Base-by-base conservation (phyloP, 2,329 filamentous ascomycete species). In the Ophiostoma fasciatum region DNA sequence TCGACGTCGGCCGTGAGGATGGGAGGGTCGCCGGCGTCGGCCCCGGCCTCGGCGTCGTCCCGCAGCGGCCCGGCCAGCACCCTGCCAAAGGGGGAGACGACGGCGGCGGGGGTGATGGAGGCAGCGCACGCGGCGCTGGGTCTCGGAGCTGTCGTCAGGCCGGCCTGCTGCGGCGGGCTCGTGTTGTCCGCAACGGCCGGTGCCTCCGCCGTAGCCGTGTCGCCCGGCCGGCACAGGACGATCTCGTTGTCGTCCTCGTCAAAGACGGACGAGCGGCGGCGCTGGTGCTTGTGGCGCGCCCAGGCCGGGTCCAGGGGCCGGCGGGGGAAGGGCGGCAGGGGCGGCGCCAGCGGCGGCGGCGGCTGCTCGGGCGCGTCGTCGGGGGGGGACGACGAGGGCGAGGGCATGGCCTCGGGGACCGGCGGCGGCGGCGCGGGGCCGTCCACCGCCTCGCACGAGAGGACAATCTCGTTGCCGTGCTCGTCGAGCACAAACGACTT, bases 1-100 rank as follows among this genome's bases (percentile, higher is more conserved):
- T 94, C 84, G 4, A 87, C 77, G 44, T 90, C 82, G 1, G 72
- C 66, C 23, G 71, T 70, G 35, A 85, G 58, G 21, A 94, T 54
- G n/a, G n/a, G n/a, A n/a, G n/a, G n/a, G n/a, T n/a, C n/a, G n/a
- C n/a, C n/a, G n/a, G n/a, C n/a, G n/a, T n/a, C n/a, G n/a, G n/a
- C n/a, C n/a, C n/a, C n/a, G 0, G 73, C 70, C 4, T 72, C 64
- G 37, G 78, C 36, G 67, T 68, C 30, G 33, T 93, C 82, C 85
- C 85, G 94, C 40, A 90, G 62, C 1, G 87, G 87, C 0, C 81
- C 84, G 2, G 74, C 74, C 2, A 94, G 57, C 0, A 88, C 73
- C n/a, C 87, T 71, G 0, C 87, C 88, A 28, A 79, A 64, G 0
- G 87, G 85, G 9, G 72, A 77, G 19, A 92, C 63, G 45, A 96